Evolutionary conservation across 2,329 filamentous ascomycete species (phyloP).

Genomic region (Plenodomus tracheiphilus): DNA sequence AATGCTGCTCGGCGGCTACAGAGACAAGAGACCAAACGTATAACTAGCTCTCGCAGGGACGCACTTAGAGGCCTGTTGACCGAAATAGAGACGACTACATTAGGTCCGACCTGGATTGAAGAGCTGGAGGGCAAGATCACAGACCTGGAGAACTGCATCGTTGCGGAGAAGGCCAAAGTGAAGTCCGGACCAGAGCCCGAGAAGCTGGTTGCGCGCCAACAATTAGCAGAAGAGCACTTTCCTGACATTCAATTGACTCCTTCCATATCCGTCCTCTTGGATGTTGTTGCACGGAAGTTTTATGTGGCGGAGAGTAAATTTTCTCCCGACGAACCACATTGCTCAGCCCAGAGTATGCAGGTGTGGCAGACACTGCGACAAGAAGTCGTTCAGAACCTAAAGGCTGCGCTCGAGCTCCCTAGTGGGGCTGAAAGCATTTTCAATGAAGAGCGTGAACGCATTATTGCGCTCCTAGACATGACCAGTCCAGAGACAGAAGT

Average conservation of each 20-base stretch:
- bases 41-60: background rate
- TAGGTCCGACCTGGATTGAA: background rate
- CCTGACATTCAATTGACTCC: background rate
- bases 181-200: background rate
- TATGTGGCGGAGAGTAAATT: background rate
- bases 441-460: too few species aligned
- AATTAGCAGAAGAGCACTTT: background rate
- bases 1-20: background rate
- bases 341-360: background rate
- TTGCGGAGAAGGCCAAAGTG: background rate
- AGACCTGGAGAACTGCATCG: background rate
- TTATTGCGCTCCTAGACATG: too few species aligned
- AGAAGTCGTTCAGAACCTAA: background rate
- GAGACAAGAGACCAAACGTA: background rate
- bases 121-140: background rate
- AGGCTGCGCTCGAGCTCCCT: too few species aligned
- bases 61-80: background rate
- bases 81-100: background rate
- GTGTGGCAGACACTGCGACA: background rate
- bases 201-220: background rate
- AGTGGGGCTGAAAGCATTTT: too few species aligned
- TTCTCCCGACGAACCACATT: background rate
- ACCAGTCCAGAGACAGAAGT: background rate
- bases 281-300: background rate
- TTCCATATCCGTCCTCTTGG: background rate